Conservation (phyloP, 2,329 filamentous ascomycete species). For the Sporothrix euskadiensis region DNA sequence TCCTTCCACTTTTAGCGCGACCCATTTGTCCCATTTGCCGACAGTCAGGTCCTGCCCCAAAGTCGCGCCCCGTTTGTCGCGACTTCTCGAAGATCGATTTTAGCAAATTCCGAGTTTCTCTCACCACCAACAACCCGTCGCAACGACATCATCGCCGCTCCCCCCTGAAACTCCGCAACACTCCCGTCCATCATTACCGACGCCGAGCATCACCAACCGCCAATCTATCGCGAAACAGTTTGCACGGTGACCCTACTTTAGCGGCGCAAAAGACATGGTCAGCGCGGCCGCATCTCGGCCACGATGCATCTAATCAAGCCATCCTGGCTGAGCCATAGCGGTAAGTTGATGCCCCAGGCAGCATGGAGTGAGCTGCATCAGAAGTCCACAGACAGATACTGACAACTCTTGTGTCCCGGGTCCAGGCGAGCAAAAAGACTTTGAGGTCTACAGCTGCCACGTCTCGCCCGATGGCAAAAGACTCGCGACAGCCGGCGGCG, state of each 20-base stretch:
- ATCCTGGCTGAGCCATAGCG: conserved; percentile 92
- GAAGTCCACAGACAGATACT: neutral
- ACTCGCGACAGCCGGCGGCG: conserved; percentile 90
- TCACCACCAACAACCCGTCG: neutral
- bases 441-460: conserved; percentile 98
- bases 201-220: neutral
- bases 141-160: neutral
- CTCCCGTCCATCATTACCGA: neutral
- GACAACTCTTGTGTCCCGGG: neutral
- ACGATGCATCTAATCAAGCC: conserved; percentile 89
- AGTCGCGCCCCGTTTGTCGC: conserved; percentile 21
- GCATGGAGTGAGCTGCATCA: neutral
- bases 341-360: conserved; percentile 46
- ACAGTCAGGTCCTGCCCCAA: neutral
- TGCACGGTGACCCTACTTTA: neutral
- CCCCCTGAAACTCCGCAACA: neutral
- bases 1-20: conserved; percentile 11
- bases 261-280: conserved; percentile 33
- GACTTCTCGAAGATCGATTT: conserved; percentile 17
- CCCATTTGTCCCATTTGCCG: neutral
- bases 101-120: neutral
- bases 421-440: conserved; percentile 90
- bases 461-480: conserved; percentile 91
- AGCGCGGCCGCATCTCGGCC: conserved; percentile 30
- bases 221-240: neutral